Evolutionary conservation across 495 filamentous ascomycete genomes (phyloP).

Genomic region (Hyaloscypha finlandica): DNA sequence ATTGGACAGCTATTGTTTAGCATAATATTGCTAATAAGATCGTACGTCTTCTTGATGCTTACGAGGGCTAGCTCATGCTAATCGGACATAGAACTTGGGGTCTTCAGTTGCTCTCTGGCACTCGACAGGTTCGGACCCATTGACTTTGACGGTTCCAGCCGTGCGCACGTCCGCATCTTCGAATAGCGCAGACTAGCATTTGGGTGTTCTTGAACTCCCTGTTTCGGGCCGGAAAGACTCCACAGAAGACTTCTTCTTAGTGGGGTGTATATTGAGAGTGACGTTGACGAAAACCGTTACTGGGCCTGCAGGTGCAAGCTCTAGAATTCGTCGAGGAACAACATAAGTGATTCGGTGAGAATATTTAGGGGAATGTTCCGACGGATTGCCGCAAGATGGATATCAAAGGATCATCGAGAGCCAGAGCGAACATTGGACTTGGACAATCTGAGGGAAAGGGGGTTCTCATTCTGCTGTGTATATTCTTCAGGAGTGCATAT

Average conservation of each 20-base stretch:
- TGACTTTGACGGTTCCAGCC: slow-evolving; percentile 58
- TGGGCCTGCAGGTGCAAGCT: slow-evolving; percentile 38
- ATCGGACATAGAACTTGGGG: slow-evolving; percentile 60
- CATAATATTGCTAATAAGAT: slow-evolving; percentile 66
- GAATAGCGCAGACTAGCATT: slow-evolving; percentile 74
- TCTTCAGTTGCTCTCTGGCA: slow-evolving; percentile 70
- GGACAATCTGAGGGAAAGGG: not conserved
- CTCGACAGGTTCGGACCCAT: slow-evolving; percentile 56
- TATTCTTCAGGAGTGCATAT: slow-evolving; percentile 1
- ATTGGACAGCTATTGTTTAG: slow-evolving; percentile 60
- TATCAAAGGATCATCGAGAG: too few species aligned
- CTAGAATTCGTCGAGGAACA: not conserved
- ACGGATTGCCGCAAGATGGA: too few species aligned
- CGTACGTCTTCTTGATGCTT: slow-evolving; percentile 26
- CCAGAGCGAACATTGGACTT: too few species aligned
- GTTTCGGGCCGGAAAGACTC: slow-evolving; percentile 52
- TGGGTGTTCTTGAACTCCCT: slow-evolving; percentile 69
- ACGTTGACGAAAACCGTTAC: slow-evolving; percentile 60
- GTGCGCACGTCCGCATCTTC: slow-evolving; percentile 60
- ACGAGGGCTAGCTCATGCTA: not conserved
- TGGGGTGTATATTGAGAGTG: slow-evolving; percentile 70
- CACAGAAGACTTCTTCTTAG: slow-evolving; percentile 70
- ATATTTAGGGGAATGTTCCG: too few species aligned
- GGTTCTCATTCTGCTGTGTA: not conserved
- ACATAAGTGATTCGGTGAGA: not conserved